Evolutionary conservation across 305 asterid genomes (phyloP).

Genomic region (Ajuga reptans): DNA sequence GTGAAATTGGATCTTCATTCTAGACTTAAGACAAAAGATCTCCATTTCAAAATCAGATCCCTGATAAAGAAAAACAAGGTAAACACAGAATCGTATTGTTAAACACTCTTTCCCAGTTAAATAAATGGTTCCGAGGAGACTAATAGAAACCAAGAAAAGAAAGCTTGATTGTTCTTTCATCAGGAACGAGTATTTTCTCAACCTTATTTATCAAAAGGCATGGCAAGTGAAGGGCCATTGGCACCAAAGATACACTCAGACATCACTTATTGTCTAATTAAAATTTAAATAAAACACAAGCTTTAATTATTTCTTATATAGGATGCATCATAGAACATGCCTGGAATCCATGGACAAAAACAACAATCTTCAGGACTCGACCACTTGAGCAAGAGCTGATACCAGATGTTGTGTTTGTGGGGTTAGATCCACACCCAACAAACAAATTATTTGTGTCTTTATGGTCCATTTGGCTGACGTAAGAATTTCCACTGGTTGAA

Average conservation of each 20-base stretch:
- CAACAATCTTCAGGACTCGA: conserved; percentile 61
- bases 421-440: conserved; percentile 29
- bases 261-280: background rate
- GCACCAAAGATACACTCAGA: background rate
- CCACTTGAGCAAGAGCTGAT: conserved; percentile 41
- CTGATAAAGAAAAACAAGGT: too few species aligned
- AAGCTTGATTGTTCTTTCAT: background rate
- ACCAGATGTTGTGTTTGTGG: conserved; percentile 29
- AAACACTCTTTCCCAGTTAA: background rate
- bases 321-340: conserved; percentile 32
- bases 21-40: too few species aligned
- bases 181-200: background rate
- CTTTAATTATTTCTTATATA: background rate
- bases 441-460: conserved; percentile 30
- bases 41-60: too few species aligned
- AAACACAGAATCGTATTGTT: too few species aligned
- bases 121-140: background rate
- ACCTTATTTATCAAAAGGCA: background rate
- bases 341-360: conserved; percentile 87
- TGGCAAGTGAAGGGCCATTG: background rate
- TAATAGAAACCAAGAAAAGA: background rate
- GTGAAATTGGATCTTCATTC: too few species aligned
- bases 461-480: conserved; percentile 35
- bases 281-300: background rate
- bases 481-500: conserved; percentile 55